Conservation (phyloP, 495 filamentous ascomycete genomes). For the Podospora comata region DNA sequence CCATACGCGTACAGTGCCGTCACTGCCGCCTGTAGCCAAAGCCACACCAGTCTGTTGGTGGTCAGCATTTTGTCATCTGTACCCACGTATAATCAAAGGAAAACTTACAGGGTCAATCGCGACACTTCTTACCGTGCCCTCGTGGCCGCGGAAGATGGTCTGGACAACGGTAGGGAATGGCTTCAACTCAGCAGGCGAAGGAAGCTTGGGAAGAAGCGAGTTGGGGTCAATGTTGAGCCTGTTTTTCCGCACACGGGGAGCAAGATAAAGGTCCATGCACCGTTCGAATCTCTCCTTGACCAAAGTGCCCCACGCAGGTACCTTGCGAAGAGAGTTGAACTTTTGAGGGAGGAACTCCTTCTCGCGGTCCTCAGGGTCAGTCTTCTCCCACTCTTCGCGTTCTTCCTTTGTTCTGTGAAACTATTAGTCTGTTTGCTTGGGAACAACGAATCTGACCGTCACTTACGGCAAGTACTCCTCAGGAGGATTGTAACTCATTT, state of each 20-base stretch:
- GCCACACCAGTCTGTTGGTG: conserved; percentile 26
- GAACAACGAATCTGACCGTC: not conserved
- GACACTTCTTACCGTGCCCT: conserved; percentile 80
- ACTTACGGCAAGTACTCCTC: conserved; percentile 77
- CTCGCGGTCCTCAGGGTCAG: conserved; percentile 85
- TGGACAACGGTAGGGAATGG: conserved; percentile 89
- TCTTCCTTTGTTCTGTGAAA: conserved; percentile 62
- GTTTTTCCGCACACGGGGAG: conserved; percentile 85
- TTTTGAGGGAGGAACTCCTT: conserved; percentile 82
- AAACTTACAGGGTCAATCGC: conserved; percentile 50
- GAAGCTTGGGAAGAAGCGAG: conserved; percentile 88
- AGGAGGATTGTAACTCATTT: conserved; percentile 95
- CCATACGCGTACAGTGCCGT: conserved; percentile 90
- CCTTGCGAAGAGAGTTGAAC: conserved; percentile 78
- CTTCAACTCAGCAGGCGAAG: conserved; percentile 86
- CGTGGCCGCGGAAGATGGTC: conserved; percentile 81
- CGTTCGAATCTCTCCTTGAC: conserved; percentile 95
- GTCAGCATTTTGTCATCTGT: conserved; percentile 33
- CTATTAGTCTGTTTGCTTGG: conserved; percentile 6
- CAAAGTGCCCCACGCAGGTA: conserved; percentile 87
- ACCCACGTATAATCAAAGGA: conserved; percentile 54
- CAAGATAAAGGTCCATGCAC: conserved; percentile 92
- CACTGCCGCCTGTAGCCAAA: conserved; percentile 83
- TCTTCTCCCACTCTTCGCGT: conserved; percentile 81
- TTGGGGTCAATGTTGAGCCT: conserved; percentile 96